Evolutionary conservation across 2,329 filamentous ascomycete species (phyloP).

Genomic region (Ophiostoma fasciatum): DNA sequence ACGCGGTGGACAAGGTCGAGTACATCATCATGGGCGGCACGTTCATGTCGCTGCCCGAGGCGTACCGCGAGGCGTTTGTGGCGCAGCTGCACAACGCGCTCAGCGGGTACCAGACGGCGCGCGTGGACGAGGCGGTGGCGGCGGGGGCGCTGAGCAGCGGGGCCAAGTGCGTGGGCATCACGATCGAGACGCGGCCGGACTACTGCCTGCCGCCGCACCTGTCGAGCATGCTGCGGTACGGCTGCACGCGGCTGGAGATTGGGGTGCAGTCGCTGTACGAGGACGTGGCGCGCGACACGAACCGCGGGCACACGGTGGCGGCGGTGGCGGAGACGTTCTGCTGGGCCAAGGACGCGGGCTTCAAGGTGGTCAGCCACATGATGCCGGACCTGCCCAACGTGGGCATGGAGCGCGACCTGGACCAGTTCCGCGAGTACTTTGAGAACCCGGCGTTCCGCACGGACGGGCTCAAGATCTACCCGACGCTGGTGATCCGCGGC

Average conservation of each 20-base stretch:
- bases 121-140: slow-evolving; percentile 89
- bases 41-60: slow-evolving; percentile 88
- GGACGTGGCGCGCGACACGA: slow-evolving; percentile 95
- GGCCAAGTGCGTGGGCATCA: slow-evolving; percentile 95
- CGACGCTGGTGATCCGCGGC: slow-evolving; percentile 89
- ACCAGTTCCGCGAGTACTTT: slow-evolving; percentile 96
- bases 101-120: slow-evolving; percentile 84
- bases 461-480: slow-evolving; percentile 95
- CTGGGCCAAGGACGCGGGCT: slow-evolving; percentile 92
- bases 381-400: slow-evolving; percentile 98
- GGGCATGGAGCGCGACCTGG: slow-evolving; percentile 92
- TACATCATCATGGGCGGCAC: slow-evolving; percentile 99
- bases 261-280: slow-evolving; percentile 96
- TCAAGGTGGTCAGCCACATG: slow-evolving; percentile 99
- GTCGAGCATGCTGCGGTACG: slow-evolving; percentile 92
- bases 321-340: slow-evolving; percentile 94
- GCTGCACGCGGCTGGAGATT: slow-evolving; percentile 85
- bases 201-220: slow-evolving; percentile 95
- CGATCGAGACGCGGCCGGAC: slow-evolving; percentile 92
- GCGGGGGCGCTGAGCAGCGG: slow-evolving; percentile 85
- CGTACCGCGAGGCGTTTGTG: slow-evolving; percentile 87
- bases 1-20: slow-evolving; percentile 97
- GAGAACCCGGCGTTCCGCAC: slow-evolving; percentile 93
- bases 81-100: slow-evolving; percentile 92
- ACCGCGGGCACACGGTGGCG: slow-evolving; percentile 89